phyloP scores from a whole-genome alignment of 768 basidiomycete species.

The Phylloporus sp. region DNA sequence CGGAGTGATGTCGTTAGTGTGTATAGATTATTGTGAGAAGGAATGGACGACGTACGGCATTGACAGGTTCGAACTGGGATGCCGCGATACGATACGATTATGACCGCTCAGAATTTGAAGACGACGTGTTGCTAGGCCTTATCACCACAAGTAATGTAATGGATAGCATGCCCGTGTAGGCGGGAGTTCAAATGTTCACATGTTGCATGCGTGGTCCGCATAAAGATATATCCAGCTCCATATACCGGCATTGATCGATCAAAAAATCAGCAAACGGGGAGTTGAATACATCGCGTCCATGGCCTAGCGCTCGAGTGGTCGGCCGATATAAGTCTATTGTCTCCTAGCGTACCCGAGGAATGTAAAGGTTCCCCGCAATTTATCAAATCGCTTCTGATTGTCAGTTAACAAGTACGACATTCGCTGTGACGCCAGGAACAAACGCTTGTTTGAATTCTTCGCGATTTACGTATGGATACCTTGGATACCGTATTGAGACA shows the following conservation, averaged over 20 bases:
- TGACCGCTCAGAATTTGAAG: background rate
- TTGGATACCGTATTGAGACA: slow-evolving; percentile 64
- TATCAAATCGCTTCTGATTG: background rate
- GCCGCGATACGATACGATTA: slow-evolving; percentile 11
- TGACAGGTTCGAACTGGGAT: background rate
- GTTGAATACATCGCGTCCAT: background rate
- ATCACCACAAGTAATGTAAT: background rate
- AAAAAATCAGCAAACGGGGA: background rate
- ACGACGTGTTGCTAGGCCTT: background rate
- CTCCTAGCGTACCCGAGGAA: background rate
- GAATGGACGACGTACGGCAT: background rate
- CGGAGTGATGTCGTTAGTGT: slow-evolving; percentile 8
- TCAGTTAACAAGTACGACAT: background rate
- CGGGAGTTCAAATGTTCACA: background rate
- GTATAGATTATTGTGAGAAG: slow-evolving; percentile 6
- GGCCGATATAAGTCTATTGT: background rate
- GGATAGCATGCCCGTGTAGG: background rate
- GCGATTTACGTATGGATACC: slow-evolving; percentile 18
- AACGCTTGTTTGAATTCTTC: background rate
- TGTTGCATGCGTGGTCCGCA: background rate
- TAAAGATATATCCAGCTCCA: background rate
- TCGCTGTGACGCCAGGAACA: background rate
- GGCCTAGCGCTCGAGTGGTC: background rate
- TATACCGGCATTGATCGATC: background rate
- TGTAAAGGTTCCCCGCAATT: background rate